Percentiles rank a stretch among this genome's conserved stretches.
Conservation (phyloP, 108 stramenopile species). For the Tribonema minus region DNA sequence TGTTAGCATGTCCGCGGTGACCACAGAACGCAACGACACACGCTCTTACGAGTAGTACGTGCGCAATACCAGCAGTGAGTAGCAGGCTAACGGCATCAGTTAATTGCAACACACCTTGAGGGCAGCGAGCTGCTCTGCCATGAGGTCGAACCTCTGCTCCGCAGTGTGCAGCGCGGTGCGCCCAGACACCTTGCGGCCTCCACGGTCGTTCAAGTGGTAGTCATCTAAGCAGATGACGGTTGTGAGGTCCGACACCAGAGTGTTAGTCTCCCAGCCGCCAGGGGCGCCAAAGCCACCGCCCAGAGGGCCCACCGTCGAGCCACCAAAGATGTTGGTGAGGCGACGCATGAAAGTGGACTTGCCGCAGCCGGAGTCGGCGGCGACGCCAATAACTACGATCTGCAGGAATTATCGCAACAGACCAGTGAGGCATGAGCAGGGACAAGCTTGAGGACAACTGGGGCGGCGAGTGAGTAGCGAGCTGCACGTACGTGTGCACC, state of each 20-base stretch:
- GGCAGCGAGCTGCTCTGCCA: slow-evolving; percentile 88
- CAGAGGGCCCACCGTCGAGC: slow-evolving; percentile 84
- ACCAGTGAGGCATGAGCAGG: background rate
- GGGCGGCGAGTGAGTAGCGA: background rate
- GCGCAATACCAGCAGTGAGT: too few relatives aligned
- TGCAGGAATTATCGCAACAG: background rate
- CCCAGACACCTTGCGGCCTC: slow-evolving; percentile 85
- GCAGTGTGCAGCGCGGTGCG: slow-evolving; percentile 81
- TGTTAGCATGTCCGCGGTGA: too few relatives aligned
- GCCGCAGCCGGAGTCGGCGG: slow-evolving; percentile 95
- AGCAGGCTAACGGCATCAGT: too few relatives aligned
- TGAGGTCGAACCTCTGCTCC: slow-evolving; percentile 96
- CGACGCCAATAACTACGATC: slow-evolving; percentile 83
- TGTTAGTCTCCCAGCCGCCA: slow-evolving; percentile 97
- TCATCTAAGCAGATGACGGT: slow-evolving; percentile 97
- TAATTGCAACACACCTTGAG: slow-evolving; percentile 79
- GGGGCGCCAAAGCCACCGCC: slow-evolving; percentile 70
- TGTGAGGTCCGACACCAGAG: slow-evolving; percentile 89
- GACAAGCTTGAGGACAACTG: background rate
- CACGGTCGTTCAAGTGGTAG: slow-evolving; percentile 93
- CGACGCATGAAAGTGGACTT: slow-evolving; percentile 98
- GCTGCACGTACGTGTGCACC: background rate
- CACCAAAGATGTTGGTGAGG: slow-evolving; percentile 91
- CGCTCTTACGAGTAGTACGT: too few relatives aligned
- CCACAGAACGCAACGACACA: too few relatives aligned